Conservation (phyloP, 2,329 filamentous ascomycete genomes). For the Colletotrichum tofieldiae region DNA sequence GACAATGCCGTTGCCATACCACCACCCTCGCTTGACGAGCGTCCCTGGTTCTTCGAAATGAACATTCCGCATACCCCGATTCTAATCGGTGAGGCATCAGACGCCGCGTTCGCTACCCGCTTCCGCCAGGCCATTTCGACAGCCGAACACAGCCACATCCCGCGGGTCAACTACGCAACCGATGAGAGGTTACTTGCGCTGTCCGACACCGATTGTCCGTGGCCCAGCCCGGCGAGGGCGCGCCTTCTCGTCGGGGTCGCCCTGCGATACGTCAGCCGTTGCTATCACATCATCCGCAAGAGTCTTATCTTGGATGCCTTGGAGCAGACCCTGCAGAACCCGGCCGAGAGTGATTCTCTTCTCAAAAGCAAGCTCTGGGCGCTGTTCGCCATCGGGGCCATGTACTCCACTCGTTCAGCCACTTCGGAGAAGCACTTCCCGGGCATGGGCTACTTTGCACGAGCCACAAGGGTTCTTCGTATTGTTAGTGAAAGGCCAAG, state of each 20-base stretch:
- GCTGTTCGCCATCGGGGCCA: constrained; percentile 62
- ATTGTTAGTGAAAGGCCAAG: constrained; percentile 60
- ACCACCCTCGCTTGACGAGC: constrained; percentile 45
- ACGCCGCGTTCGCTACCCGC: constrained; percentile 55
- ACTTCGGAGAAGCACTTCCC: constrained; percentile 55
- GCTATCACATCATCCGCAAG: constrained; percentile 60
- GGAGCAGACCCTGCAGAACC: constrained; percentile 55
- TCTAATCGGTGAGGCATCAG: constrained; percentile 55
- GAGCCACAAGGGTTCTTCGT: constrained; percentile 56
- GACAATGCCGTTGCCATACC: constrained; percentile 32
- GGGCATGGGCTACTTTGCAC: constrained; percentile 60
- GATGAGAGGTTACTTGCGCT: constrained; percentile 50
- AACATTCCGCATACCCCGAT: constrained; percentile 53
- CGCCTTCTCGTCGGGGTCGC: constrained; percentile 58
- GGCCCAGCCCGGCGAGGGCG: constrained; percentile 57
- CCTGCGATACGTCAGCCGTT: constrained; percentile 56
- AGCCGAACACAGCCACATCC: constrained; percentile 51
- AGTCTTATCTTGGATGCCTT: constrained; percentile 56
- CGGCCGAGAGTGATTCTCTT: constrained; percentile 52
- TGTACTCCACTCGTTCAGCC: constrained; percentile 59
- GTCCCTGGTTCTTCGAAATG: constrained; percentile 55
- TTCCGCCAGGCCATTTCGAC: constrained; percentile 54
- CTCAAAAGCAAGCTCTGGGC: constrained; percentile 60
- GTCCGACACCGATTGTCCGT: constrained; percentile 52
- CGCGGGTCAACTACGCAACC: constrained; percentile 52